A percentile compares a stretch with the other conserved stretches of the same genome.
These are phyloP conservation scores for Leishmania martiniquensis DNA, from an alignment of 208 protist genomes.

Conservation along the genomic window DNA sequence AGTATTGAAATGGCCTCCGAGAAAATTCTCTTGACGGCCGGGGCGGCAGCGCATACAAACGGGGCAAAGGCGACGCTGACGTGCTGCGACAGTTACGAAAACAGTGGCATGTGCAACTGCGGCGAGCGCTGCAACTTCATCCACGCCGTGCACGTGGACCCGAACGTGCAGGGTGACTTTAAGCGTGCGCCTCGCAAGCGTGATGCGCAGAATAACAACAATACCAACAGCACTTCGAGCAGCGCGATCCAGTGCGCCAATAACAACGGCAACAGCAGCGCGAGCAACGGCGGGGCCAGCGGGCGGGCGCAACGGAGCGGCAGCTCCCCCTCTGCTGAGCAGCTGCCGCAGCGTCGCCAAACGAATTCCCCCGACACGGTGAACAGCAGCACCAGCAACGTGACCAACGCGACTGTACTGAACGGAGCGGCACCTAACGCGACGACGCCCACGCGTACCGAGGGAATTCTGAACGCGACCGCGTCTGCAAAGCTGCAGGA, in stretches of 20 bases:
- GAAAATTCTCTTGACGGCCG: conserved; percentile 35
- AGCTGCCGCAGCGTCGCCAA: conserved; percentile 7
- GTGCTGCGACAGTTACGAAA: conserved; percentile 30
- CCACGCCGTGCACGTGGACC: conserved; percentile 78
- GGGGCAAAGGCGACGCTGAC: neutral
- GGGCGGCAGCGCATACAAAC: conserved; percentile 7
- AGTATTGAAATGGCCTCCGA: conserved; percentile 36
- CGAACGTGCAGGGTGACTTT: conserved; percentile 60
- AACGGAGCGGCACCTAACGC: neutral
- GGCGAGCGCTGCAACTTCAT: conserved; percentile 82
- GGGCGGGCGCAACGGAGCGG: conserved; percentile 6
- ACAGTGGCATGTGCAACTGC: conserved; percentile 80
- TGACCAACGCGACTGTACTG: neutral
- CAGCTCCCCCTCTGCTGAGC: neutral
- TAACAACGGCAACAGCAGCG: neutral
- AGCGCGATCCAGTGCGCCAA: neutral
- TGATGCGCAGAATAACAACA: conserved; percentile 1
- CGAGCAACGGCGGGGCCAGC: neutral
- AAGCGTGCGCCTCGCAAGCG: conserved; percentile 42
- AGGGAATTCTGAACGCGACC: conserved; percentile 1
- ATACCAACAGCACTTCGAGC: conserved; percentile 1
- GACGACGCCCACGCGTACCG: neutral
- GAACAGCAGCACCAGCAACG: conserved; percentile 19
- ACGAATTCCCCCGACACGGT: conserved; percentile 20
- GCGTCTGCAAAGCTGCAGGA: conserved; percentile 14